Evolutionary conservation across 495 filamentous ascomycete species (phyloP).

Genomic region (Tirmania nivea): DNA sequence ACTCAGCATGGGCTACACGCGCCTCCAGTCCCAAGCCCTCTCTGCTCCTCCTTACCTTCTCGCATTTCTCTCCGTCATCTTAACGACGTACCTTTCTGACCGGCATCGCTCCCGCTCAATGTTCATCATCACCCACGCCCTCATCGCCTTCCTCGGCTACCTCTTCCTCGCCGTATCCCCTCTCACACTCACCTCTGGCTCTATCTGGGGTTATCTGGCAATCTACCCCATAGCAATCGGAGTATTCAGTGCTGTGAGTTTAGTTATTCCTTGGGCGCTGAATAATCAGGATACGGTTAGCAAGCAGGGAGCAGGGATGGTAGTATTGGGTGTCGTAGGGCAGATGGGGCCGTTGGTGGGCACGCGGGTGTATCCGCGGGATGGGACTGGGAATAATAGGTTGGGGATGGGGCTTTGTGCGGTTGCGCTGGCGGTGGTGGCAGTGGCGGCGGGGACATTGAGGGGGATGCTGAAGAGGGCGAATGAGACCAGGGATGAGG

Average conservation of each 20-base stretch:
- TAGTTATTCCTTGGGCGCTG: slow-evolving; percentile 53
- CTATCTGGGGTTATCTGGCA: slow-evolving; percentile 36
- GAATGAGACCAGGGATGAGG: slow-evolving; percentile 36
- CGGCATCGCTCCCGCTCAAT: slow-evolving; percentile 46
- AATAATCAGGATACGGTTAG: slow-evolving; percentile 59
- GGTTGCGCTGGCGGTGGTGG: slow-evolving; percentile 49
- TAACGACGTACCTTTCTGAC: slow-evolving; percentile 51
- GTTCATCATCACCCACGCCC: slow-evolving; percentile 38
- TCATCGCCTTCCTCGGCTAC: slow-evolving; percentile 50
- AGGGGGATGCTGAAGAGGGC: slow-evolving; percentile 37
- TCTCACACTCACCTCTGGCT: background rate
- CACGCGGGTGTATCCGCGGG: slow-evolving; percentile 41
- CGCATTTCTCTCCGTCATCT: slow-evolving; percentile 46
- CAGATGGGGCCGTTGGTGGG: slow-evolving; percentile 54
- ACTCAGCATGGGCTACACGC: slow-evolving; percentile 43
- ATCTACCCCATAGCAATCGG: slow-evolving; percentile 50
- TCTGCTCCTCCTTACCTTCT: slow-evolving; percentile 65
- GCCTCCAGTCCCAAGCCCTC: slow-evolving; percentile 55
- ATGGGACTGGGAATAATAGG: slow-evolving; percentile 39
- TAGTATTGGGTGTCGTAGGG: slow-evolving; percentile 46
- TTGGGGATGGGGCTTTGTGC: slow-evolving; percentile 47
- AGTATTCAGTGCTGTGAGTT: slow-evolving; percentile 44
- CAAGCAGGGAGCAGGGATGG: slow-evolving; percentile 46
- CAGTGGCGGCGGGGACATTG: slow-evolving; percentile 31
- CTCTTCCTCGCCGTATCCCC: slow-evolving; percentile 38